Base-by-base conservation (phyloP, 2,329 filamentous ascomycete genomes). In the Meredithiella fracta region DNA sequence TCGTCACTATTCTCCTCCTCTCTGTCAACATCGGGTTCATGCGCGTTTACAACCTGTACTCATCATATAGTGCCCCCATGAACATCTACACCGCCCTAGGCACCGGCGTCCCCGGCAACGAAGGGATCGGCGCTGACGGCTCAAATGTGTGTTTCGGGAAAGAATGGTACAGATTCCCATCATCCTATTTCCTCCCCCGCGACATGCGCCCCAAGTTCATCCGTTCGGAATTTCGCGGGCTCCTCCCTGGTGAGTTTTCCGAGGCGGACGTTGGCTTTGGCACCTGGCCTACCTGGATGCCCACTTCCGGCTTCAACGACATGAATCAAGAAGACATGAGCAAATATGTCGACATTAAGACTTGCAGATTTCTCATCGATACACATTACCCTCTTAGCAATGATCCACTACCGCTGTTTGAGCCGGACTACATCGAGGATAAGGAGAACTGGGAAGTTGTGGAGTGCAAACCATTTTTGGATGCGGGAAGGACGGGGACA, bases 141-240 rank as follows among this genome's bases (percentile, higher is more conserved):
- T 83, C 87, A 60, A 81, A 75, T 17, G 79, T 98, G 2, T 98
- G 92, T 67, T 78, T 95, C 40, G 89, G 87, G 26, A 98, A 97
- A 66, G 92, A 98, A 66, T 98, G 92, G 92, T 96, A 98, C 67
- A 86, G 92, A 37, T 97, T 96, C 65, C 91, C 92, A 1, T 91
- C 86, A 0, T 94, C 90, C 0, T 97, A 89, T 71, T 89, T 92
- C 66, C 73, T 98, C 2, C 91, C 92, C 0, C 73, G 82, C n/a
- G 78, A 80, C 52, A 86, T 92, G 72, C 83, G 79, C 61, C 85
- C 86, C 62, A 95, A 92, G 62, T 98, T 96, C 64, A 73, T 98
- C 62, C 86, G 85, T 61, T 94, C 87, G 62, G 88, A 92, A 61
- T 98, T 98, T 67, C 77, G 78, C 7, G 92, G 92, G 1, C 73